Conservation (phyloP, 2,329 filamentous ascomycete genomes). For the Chaetoscypha palmicola region DNA sequence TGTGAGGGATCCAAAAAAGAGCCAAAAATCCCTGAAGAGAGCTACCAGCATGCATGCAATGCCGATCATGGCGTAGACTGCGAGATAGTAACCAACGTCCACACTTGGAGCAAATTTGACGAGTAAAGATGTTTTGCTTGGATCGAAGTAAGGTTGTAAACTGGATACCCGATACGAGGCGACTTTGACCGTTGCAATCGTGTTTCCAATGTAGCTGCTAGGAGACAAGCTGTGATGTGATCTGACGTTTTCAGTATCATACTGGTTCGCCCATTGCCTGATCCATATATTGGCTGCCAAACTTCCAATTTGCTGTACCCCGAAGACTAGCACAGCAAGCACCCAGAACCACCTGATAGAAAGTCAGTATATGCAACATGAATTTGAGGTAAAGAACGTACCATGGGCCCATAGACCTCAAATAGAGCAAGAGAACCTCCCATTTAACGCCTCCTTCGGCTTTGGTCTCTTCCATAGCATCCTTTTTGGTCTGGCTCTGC, state of each 20-base stretch:
- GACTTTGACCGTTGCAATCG: slow-evolving; percentile 24
- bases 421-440: slow-evolving; percentile 77
- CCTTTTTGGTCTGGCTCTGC: slow-evolving; percentile 33
- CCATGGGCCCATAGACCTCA: slow-evolving; percentile 89
- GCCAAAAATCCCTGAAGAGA: slow-evolving; percentile 72
- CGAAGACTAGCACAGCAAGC: slow-evolving; percentile 66
- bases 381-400: slow-evolving; percentile 12
- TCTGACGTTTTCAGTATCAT: slow-evolving; percentile 38
- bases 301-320: slow-evolving; percentile 73
- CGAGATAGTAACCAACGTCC: slow-evolving; percentile 76
- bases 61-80: slow-evolving; percentile 75
- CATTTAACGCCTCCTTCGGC: slow-evolving; percentile 82
- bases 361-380: slow-evolving; percentile 10
- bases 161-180: slow-evolving; percentile 23
- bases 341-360: slow-evolving; percentile 73
- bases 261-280: slow-evolving; percentile 88
- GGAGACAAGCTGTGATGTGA: slow-evolving; percentile 15
- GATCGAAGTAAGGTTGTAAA: slow-evolving; percentile 29
- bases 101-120: slow-evolving; percentile 45
- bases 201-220: slow-evolving; percentile 25
- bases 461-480: slow-evolving; percentile 67
- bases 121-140: slow-evolving; percentile 27
- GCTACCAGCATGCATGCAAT: slow-evolving; percentile 72
- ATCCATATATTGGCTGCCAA: slow-evolving; percentile 95
- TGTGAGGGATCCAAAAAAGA: slow-evolving; percentile 86